Percentiles rank a stretch among this genome's conserved stretches.
Evolutionary conservation across 495 filamentous ascomycete species (phyloP).

Genomic region (Trichodelitschia bisporula): DNA sequence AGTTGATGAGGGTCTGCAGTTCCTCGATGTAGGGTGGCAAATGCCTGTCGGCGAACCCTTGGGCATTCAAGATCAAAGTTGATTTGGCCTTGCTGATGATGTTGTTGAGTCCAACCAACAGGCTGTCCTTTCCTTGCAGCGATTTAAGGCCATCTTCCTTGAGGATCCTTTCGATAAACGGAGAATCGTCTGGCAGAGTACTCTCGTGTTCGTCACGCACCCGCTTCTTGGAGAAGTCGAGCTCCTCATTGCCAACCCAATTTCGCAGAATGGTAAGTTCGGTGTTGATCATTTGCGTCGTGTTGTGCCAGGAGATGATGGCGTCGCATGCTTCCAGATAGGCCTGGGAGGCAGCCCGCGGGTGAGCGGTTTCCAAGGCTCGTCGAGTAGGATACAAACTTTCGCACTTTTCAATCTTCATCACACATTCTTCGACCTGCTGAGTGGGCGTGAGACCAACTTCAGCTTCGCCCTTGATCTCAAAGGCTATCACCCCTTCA

Average conservation of each 20-base stretch:
- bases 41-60: conserved; percentile 69
- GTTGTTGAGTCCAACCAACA: conserved; percentile 56
- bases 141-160: conserved; percentile 91
- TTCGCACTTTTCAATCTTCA: conserved; percentile 72
- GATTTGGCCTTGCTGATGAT: conserved; percentile 86
- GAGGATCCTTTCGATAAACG: conserved; percentile 90
- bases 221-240: conserved; percentile 57
- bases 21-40: conserved; percentile 94
- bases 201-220: conserved; percentile 23
- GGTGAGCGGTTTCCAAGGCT: conserved; percentile 45
- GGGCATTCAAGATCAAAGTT: conserved; percentile 69
- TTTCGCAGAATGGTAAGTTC: conserved; percentile 71
- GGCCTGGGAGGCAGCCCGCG: conserved; percentile 41
- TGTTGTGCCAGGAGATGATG: conserved; percentile 89
- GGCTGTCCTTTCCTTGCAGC: conserved; percentile 83
- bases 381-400: conserved; percentile 55
- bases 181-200: conserved; percentile 62
- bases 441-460: conserved; percentile 65
- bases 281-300: conserved; percentile 91
- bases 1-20: conserved; percentile 83
- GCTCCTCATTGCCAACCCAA: conserved; percentile 90
- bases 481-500: conserved; percentile 72
- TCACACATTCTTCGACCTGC: conserved; percentile 72
- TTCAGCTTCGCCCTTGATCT: conserved; percentile 82
- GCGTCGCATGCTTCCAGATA: conserved; percentile 65